These are phyloP conservation scores for Rhynchospora tenuis DNA, from an alignment of 176 grass and related monocot genomes.

Conservation along the genomic window DNA sequence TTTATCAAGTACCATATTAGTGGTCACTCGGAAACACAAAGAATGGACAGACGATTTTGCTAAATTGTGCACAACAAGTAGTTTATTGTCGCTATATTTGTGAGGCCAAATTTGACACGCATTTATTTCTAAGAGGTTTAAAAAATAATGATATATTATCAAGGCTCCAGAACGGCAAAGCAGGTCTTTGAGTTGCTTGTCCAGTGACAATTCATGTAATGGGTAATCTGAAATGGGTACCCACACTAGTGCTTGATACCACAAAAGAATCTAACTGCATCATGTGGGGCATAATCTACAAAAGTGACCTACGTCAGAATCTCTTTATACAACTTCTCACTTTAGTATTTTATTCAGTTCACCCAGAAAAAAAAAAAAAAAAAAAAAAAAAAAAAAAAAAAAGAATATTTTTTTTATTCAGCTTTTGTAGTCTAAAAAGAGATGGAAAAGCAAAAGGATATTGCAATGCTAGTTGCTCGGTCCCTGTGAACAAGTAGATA, in stretches of 20 bases:
- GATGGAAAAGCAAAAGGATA: constrained; percentile 12
- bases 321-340: background rate
- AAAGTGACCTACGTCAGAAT: background rate
- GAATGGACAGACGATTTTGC: background rate
- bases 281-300: background rate
- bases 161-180: background rate
- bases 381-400: background rate
- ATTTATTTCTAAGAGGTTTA: background rate
- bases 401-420: background rate
- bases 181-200: background rate
- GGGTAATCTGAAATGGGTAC: background rate
- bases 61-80: background rate
- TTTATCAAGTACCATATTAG: too few relatives aligned
- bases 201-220: background rate
- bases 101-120: background rate
- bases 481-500: background rate
- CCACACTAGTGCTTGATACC: background rate
- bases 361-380: background rate
- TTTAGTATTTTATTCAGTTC: background rate
- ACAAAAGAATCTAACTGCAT: background rate
- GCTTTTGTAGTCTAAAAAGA: constrained; percentile 8
- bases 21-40: too few relatives aligned
- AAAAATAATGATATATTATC: background rate
- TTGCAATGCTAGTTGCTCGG: constrained; percentile 12
- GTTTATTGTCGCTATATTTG: background rate